Percentiles rank a stretch among this genome's conserved stretches.
Evolutionary conservation across 345 rosid species (phyloP).

Genomic region (Corchorus capsularis): DNA sequence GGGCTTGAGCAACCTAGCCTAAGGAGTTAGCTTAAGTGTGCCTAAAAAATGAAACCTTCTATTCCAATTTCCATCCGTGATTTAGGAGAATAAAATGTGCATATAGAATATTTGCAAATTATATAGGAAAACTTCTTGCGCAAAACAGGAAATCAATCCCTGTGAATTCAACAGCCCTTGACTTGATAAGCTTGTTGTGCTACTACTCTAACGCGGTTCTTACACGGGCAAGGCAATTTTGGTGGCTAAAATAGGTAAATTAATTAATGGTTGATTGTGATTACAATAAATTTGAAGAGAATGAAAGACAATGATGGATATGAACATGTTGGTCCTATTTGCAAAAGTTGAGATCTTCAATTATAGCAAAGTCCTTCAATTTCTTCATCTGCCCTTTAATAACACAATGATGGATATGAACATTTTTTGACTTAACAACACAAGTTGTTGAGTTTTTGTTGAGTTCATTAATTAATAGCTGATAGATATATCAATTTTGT

Average conservation of each 20-base stretch:
- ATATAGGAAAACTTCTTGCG: not conserved
- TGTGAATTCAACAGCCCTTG: not conserved
- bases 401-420: too few species aligned
- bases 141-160: not conserved
- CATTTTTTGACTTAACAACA: too few species aligned
- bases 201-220: not conserved
- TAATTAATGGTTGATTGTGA: not conserved
- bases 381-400: too few species aligned
- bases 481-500: too few species aligned
- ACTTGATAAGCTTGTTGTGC: not conserved
- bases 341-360: not conserved
- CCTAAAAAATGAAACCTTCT: too few species aligned
- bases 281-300: not conserved
- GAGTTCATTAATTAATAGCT: too few species aligned
- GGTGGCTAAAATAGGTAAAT: not conserved
- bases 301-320: not conserved
- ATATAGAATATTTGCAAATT: not conserved
- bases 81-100: too few species aligned
- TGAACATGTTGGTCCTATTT: not conserved
- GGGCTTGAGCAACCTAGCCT: too few species aligned
- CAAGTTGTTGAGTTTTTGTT: too few species aligned
- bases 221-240: not conserved
- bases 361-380: too few species aligned
- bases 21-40: too few species aligned
- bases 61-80: too few species aligned